phyloP scores from a whole-genome alignment of 176 grass and related monocot genomes.

The Neostapfia colusana region DNA sequence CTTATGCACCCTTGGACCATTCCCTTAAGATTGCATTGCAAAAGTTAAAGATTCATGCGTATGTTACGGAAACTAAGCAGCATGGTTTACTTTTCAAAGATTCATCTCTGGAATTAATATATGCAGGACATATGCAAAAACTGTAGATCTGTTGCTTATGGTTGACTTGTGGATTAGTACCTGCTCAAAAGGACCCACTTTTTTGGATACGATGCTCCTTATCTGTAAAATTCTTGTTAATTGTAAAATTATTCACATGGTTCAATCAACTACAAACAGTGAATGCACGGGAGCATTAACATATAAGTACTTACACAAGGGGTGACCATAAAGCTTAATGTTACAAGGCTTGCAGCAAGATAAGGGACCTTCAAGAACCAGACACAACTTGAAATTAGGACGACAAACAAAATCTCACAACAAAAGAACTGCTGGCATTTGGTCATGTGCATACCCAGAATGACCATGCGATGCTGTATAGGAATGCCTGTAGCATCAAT shows the following conservation, averaged over 20 bases:
- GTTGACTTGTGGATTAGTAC: constrained; percentile 28
- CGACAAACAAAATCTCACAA: constrained; percentile 2
- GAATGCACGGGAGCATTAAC: neutral
- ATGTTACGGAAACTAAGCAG: constrained; percentile 2
- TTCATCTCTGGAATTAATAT: neutral
- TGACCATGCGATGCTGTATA: constrained; percentile 89
- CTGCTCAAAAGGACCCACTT: constrained; percentile 65
- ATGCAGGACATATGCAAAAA: neutral
- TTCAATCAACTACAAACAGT: constrained; percentile 7
- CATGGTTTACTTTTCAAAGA: constrained; percentile 11
- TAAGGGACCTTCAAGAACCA: constrained; percentile 73
- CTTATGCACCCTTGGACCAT: constrained; percentile 77
- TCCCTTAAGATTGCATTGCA: constrained; percentile 48
- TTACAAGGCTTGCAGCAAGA: constrained; percentile 56
- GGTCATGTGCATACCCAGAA: constrained; percentile 65
- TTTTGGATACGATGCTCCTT: constrained; percentile 74
- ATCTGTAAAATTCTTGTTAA: constrained; percentile 44
- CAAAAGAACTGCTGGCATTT: neutral
- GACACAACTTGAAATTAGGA: constrained; percentile 8
- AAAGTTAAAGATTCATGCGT: neutral
- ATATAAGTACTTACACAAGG: constrained; percentile 69
- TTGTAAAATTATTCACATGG: neutral
- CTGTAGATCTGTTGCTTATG: neutral
- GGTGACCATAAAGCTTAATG: constrained; percentile 66
- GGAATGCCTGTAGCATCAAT: constrained; percentile 55